Evolutionary conservation across 2,329 filamentous ascomycete species (phyloP).

Genomic region (Domatiomyces catenatus): DNA sequence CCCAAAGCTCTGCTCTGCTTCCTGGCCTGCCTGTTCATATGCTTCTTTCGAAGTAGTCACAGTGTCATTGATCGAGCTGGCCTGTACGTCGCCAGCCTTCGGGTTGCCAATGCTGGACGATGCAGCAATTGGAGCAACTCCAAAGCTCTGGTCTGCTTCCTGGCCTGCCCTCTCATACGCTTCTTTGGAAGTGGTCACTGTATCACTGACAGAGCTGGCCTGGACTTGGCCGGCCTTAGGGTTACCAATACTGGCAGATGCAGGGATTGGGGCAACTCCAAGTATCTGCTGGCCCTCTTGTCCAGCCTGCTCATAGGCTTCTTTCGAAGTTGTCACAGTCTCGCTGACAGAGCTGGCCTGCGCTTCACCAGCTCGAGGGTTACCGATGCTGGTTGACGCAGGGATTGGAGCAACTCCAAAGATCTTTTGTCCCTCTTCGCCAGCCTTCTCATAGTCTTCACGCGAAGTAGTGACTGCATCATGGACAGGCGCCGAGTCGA

Average conservation of each 20-base stretch:
- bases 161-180: conserved; percentile 28
- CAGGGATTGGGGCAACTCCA: conserved; percentile 43
- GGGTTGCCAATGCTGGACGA: conserved; percentile 55
- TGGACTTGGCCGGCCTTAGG: conserved; percentile 58
- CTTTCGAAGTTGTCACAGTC: conserved; percentile 52
- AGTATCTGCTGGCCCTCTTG: conserved; percentile 23
- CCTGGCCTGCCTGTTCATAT: conserved; percentile 57
- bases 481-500: conserved; percentile 34
- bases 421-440: conserved; percentile 19
- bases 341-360: conserved; percentile 33
- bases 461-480: conserved; percentile 59
- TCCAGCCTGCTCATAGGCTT: conserved; percentile 67
- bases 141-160: conserved; percentile 11
- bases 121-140: conserved; percentile 44
- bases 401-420: conserved; percentile 42
- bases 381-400: conserved; percentile 45
- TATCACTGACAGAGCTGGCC: conserved; percentile 53
- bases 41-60: conserved; percentile 61
- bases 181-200: conserved; percentile 54
- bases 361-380: conserved; percentile 42
- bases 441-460: conserved; percentile 69
- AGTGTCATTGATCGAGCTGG: conserved; percentile 53
- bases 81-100: not conserved
- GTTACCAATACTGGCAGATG: conserved; percentile 49
- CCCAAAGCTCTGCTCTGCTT: conserved; percentile 15